Conservation (phyloP, 106 monocot species). For the Triglochin maritima region DNA sequence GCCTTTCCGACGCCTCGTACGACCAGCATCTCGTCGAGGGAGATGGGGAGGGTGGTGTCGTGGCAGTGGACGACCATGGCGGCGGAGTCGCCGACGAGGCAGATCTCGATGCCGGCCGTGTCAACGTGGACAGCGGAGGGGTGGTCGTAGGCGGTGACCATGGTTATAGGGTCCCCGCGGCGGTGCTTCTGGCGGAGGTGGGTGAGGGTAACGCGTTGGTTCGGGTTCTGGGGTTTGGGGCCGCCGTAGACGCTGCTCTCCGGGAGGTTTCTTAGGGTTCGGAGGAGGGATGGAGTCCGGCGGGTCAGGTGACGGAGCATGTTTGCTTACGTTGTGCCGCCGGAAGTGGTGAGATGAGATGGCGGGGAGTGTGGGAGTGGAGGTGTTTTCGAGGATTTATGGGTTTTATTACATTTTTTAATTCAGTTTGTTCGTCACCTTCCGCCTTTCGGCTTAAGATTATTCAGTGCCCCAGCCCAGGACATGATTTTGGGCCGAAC, state of each 20-base stretch:
- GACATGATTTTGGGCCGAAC: too few relatives aligned
- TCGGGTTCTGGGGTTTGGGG: constrained; percentile 43
- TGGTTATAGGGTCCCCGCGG: constrained; percentile 64
- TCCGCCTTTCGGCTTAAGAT: too few relatives aligned
- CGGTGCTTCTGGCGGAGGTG: constrained; percentile 64
- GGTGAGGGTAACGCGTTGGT: constrained; percentile 51
- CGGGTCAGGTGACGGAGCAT: background rate
- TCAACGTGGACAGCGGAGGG: constrained; percentile 92
- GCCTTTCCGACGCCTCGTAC: constrained; percentile 56
- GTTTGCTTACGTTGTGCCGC: too few relatives aligned
- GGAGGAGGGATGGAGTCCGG: background rate
- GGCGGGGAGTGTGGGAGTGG: background rate
- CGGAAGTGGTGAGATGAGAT: background rate
- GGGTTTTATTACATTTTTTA: too few relatives aligned
- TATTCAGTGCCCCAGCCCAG: too few relatives aligned
- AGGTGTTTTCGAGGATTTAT: too few relatives aligned
- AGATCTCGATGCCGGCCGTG: constrained; percentile 65
- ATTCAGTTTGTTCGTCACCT: too few relatives aligned
- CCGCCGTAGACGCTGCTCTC: constrained; percentile 85
- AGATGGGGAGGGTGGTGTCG: constrained; percentile 95
- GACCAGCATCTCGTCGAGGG: constrained; percentile 91
- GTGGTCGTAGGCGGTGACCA: constrained; percentile 98
- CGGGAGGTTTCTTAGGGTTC: constrained; percentile 76
- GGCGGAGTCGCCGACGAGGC: constrained; percentile 94
- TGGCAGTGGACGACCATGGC: constrained; percentile 99